Base-by-base conservation (phyloP, 176 grass and related monocot genomes). In the Oryza meyeriana region DNA sequence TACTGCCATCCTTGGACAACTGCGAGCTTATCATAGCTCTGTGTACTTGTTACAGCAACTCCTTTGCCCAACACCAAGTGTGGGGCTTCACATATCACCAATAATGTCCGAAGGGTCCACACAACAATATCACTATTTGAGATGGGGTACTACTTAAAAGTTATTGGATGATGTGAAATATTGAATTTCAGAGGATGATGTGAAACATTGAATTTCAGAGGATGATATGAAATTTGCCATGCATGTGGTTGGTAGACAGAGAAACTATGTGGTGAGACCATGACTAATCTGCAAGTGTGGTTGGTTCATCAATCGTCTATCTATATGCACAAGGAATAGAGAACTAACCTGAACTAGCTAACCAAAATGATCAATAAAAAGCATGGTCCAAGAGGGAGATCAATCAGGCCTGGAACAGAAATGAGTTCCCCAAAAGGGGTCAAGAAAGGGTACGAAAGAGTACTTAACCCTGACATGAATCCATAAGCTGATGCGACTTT, bases 1-100 rank as follows among this genome's bases (percentile, higher is more conserved):
- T 65, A 47, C 72, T 77, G 72, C 27, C 22, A 73, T 57, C 78
- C 69, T 73, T 73, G 73, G 55, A 78, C 58, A 82, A 67, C 88
- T 66, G 35, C 45, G 47, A 68, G 32, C 74, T 73, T 73, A 79
- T 79, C 67, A 78, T 82, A 77, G 67, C 47, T 48, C 59, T 24
- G 29, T 78, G 88, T 86, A 89, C 88, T 82, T 85, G 72, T 69
- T 85, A 48, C 77, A 58, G 40, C 71, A 50, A 71, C 86, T 67
- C 24, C 55, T 25, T 59, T 59, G 55, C 55, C 55, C 55, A 59
- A 8, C 12, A n/a, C 26, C 48, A 47, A 76, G 13, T 67, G 80
- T 59, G 61, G 77, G 88, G 59, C 73, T 82, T 77, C 88, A 74
- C 25, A 12, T 78, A 73, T 65, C 78, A 30, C 40, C 77, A 78